Percentiles rank a stretch among this genome's conserved stretches.
These are phyloP conservation scores for Pezicula radicicola DNA, from an alignment of 2,329 filamentous ascomycete genomes.

Conservation along the genomic window DNA sequence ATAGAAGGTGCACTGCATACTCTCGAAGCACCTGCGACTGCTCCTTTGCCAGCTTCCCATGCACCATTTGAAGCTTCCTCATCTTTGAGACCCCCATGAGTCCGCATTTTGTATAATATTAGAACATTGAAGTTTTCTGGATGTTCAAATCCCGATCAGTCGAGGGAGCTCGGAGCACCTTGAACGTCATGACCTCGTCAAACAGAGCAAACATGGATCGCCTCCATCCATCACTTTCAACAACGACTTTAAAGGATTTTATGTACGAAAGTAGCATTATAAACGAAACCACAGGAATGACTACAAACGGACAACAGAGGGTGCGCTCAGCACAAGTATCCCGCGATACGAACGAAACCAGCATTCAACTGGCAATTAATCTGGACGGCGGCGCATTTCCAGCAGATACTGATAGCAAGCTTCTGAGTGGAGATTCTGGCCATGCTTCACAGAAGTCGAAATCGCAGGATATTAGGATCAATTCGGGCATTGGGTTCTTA, in stretches of 20 bases:
- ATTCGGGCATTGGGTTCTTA: conserved; percentile 94
- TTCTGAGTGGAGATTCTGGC: conserved; percentile 48
- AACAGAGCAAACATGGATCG: background rate
- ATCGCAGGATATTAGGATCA: conserved; percentile 80
- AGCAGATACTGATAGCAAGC: conserved; percentile 55
- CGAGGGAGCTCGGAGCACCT: background rate
- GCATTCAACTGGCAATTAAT: conserved; percentile 89
- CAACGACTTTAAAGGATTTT: background rate
- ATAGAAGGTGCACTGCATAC: conserved; percentile 31
- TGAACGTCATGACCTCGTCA: background rate
- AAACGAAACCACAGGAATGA: conserved; percentile 12
- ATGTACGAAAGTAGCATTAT: background rate
- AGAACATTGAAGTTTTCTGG: conserved; percentile 11
- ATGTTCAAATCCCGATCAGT: background rate
- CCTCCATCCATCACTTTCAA: no score
- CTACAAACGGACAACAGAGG: conserved; percentile 10
- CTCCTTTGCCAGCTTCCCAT: conserved; percentile 69
- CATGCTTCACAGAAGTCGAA: conserved; percentile 85
- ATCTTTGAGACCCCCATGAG: conserved; percentile 56
- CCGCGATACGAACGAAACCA: conserved; percentile 96
- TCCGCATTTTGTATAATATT: conserved; percentile 33
- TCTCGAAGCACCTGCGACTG: conserved; percentile 63
- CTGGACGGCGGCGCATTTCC: conserved; percentile 85
- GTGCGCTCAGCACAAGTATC: conserved; percentile 72
- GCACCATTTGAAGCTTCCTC: conserved; percentile 68